Base-by-base conservation (phyloP, 305 asterid species). In the Rubia peregrina region DNA sequence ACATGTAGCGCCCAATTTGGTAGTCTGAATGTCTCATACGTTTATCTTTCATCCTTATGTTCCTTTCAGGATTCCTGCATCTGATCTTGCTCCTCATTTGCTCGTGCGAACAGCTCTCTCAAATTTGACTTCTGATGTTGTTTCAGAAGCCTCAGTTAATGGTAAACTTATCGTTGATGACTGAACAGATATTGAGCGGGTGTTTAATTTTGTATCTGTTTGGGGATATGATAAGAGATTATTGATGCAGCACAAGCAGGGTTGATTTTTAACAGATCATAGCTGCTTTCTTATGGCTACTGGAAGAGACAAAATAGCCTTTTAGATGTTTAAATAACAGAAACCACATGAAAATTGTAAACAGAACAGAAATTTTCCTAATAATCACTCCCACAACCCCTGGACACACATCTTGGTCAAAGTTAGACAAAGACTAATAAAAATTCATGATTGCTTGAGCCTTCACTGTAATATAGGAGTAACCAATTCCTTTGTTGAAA, bases 111-210 rank as follows among this genome's bases (percentile, higher is more conserved):
- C 95, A 66, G 96, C 98, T 82, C 88, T 95, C 82, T 84, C 98
- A 83, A 87, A 95, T 89, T 86, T 95, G 95, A 85, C 78, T 68
- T 83, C 85, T 75, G 97, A 91, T 43, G 78, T 88, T 80, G 84
- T 87, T 74, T 92, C 88, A 0, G 99, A 91, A 88, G 98, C 98
- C 67, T 83, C 98, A 41, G 97, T 91, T 71, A 92, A 95, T 83
- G 99, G 99, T 95, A 88, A 65, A 82, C 71, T 46, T 68, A 65
- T 40, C 19, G 2, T 57, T 10, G 0, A 3, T 7, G 9, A 17
- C 26, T 33, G 63, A 43, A 36, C 42, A 36, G 42, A 17, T 3
- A 38, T 36, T 2, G 17, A 55, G 19, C 22, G 56, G 9, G 55
- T 10, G 62, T 38, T 33, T 33, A 30, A 3, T 17, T 64, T 17